A percentile compares a stretch with the other conserved stretches of the same genome.
Evolutionary conservation across 192 early-diverging fungal genomes (phyloP).

Genomic region (Globomyces pollinis-pini): DNA sequence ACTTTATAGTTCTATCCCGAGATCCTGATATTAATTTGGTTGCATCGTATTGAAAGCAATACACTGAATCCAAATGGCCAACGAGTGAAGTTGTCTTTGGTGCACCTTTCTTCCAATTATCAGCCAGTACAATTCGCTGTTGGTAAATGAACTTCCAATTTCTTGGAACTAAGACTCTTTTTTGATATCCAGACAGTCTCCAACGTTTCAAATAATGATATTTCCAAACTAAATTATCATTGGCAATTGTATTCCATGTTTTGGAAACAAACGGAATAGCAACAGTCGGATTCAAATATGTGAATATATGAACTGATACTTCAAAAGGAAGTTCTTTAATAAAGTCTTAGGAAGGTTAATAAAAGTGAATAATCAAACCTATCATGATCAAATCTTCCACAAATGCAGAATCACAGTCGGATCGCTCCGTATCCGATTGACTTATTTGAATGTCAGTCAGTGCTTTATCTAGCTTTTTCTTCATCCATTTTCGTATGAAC

Average conservation of each 20-base stretch:
- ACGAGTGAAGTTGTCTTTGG: conserved; percentile 16
- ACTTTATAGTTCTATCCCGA: conserved; percentile 36
- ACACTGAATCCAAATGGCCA: conserved; percentile 45
- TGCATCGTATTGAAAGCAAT: conserved; percentile 46
- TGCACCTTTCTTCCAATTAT: conserved; percentile 35
- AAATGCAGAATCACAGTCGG: conserved; percentile 47
- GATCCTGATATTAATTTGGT: conserved; percentile 35
- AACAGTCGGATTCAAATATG: conserved; percentile 6
- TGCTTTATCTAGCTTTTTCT: too few species aligned
- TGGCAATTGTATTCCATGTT: conserved; percentile 24
- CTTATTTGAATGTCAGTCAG: too few species aligned
- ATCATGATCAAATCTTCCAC: conserved; percentile 25
- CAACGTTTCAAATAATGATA: not conserved
- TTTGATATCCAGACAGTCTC: too few species aligned
- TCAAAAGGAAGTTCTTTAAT: conserved; percentile 31
- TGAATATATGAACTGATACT: conserved; percentile 35
- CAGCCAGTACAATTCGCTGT: conserved; percentile 22
- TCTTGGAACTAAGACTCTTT: not conserved
- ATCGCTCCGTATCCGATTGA: too few species aligned
- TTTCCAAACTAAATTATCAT: conserved; percentile 34
- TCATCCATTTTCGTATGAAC: too few species aligned
- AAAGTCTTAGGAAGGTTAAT: conserved; percentile 23
- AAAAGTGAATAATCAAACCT: conserved; percentile 7
- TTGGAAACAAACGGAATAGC: conserved; percentile 22
- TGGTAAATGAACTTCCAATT: conserved; percentile 40